These are phyloP conservation scores for Alloteropsis semialata DNA, from an alignment of 176 grass and related monocot genomes.

Conservation along the genomic window DNA sequence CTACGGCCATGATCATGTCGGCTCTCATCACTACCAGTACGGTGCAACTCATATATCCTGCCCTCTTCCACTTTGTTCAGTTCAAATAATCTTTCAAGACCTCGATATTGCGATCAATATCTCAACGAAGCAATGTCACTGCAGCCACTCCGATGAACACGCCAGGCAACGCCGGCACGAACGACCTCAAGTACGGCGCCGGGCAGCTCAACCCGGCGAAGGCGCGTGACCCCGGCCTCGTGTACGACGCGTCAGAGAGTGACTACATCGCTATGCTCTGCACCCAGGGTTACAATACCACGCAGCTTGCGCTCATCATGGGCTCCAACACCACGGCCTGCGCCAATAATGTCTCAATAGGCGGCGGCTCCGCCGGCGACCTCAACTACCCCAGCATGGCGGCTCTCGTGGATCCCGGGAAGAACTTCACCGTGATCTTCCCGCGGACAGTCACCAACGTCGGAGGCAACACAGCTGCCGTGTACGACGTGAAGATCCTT, in stretches of 20 bases:
- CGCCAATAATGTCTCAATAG: no score
- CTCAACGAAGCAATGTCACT: no score
- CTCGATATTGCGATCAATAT: no score
- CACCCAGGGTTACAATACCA: slow-evolving; percentile 24
- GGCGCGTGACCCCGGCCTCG: slow-evolving; percentile 37
- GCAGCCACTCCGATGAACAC: slow-evolving; percentile 49
- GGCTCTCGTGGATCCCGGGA: neutral
- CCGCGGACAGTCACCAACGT: slow-evolving; percentile 49
- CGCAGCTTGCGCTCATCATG: slow-evolving; percentile 23
- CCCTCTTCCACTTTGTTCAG: no score
- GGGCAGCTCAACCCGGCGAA: slow-evolving; percentile 36
- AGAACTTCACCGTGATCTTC: slow-evolving; percentile 1
- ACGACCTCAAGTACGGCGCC: slow-evolving; percentile 35
- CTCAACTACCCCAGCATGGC: slow-evolving; percentile 55
- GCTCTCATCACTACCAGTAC: slow-evolving; percentile 51
- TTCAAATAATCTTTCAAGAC: no score
- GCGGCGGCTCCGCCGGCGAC: no score
- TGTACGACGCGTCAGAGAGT: slow-evolving; percentile 27
- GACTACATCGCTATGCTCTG: slow-evolving; percentile 39
- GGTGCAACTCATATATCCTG: no score
- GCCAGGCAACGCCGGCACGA: neutral
- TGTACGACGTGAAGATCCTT: neutral
- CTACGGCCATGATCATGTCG: slow-evolving; percentile 49
- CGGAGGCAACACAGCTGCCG: neutral
- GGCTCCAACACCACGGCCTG: neutral